Conservation (phyloP, 202 grass and related monocot species). For the Musa balbisiana region DNA sequence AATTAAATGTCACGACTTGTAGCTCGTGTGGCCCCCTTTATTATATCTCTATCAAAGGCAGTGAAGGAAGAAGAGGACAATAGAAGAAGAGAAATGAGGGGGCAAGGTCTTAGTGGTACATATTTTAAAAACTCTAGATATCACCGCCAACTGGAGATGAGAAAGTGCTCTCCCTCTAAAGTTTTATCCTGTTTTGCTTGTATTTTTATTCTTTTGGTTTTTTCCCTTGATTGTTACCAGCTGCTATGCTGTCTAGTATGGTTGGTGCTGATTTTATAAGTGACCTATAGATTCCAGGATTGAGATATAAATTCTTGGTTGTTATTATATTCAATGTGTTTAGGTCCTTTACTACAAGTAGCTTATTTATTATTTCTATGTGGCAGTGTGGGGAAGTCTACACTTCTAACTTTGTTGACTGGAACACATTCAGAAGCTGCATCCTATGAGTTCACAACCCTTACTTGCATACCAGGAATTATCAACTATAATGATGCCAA, state of each 20-base stretch:
- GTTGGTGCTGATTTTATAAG: background rate
- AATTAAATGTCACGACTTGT: no score
- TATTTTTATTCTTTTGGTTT: background rate
- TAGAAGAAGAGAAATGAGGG: no score
- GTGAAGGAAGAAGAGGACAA: background rate
- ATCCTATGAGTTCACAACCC: conserved; percentile 98
- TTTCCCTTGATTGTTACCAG: background rate
- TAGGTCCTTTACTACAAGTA: background rate
- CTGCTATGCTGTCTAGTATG: background rate
- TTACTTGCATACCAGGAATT: conserved; percentile 99
- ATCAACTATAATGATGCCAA: conserved; percentile 98
- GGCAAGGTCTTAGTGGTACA: background rate
- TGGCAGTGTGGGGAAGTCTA: conserved; percentile 98
- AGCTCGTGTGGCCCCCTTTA: no score
- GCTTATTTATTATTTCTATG: conserved; percentile 13
- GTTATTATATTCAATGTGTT: background rate
- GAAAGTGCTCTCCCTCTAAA: background rate
- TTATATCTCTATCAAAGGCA: background rate
- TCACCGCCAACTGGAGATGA: background rate
- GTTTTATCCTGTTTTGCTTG: background rate
- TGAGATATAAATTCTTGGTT: no score
- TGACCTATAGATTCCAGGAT: background rate
- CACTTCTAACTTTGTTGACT: conserved; percentile 87
- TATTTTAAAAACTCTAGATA: background rate
- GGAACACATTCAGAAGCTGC: conserved; percentile 99